Percentiles rank a stretch among this genome's conserved stretches.
These are phyloP conservation scores for Zangia roseola DNA, from an alignment of 768 basidiomycete genomes.

Conservation along the genomic window DNA sequence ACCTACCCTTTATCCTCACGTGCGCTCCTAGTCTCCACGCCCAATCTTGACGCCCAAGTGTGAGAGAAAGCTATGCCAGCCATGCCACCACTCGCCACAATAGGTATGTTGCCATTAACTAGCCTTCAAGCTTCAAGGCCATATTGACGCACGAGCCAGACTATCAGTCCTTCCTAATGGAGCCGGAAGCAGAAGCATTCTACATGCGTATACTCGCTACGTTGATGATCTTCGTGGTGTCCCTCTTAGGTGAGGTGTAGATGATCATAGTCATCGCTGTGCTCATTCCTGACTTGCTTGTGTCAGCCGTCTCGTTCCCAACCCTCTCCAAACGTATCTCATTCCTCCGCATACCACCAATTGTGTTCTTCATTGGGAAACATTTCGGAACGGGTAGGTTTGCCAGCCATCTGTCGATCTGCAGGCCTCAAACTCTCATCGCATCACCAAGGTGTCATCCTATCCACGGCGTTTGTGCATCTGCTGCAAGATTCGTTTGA, in stretches of 20 bases:
- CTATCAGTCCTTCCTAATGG: background rate
- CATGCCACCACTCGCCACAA: background rate
- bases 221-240: constrained; percentile 54
- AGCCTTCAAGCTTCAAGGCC: background rate
- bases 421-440: background rate
- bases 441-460: constrained; percentile 58
- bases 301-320: constrained; percentile 70
- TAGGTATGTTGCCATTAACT: background rate
- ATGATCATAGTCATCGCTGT: background rate
- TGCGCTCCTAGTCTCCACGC: too few relatives aligned
- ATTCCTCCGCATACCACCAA: constrained; percentile 58
- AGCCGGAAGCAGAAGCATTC: background rate
- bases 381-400: constrained; percentile 74
- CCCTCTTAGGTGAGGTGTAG: constrained; percentile 57
- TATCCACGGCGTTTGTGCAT: constrained; percentile 83
- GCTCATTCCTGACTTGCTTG: background rate
- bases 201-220: constrained; percentile 16
- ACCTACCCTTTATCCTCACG: too few relatives aligned
- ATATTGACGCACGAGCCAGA: background rate
- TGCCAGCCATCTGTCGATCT: background rate
- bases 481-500: constrained; percentile 75
- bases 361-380: constrained; percentile 82
- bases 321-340: constrained; percentile 54
- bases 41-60: too few relatives aligned
- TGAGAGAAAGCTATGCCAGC: too few relatives aligned